Evolutionary conservation across 2,329 filamentous ascomycete genomes (phyloP).

Genomic region (Colletotrichum falcatum): DNA sequence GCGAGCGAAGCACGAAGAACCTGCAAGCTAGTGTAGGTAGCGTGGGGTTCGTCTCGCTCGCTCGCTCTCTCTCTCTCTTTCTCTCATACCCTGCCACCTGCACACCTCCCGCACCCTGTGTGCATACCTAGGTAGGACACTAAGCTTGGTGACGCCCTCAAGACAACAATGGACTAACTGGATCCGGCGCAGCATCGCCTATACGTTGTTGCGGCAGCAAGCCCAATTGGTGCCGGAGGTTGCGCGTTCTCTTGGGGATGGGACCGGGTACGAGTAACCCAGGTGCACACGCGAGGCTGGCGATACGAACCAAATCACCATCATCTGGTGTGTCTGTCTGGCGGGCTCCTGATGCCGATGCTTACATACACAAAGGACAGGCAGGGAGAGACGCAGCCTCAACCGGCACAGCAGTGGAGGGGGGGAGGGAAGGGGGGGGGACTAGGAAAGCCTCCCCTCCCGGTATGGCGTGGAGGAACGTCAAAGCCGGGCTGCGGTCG

Average conservation of each 20-base stretch:
- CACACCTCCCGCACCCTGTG: background rate
- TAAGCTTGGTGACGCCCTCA: too few species aligned
- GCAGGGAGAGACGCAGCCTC: too few species aligned
- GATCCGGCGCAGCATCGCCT: conserved; percentile 24
- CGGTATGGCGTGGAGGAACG: background rate
- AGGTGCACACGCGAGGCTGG: conserved; percentile 11
- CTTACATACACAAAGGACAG: background rate
- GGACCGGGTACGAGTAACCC: background rate
- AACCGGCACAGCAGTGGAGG: too few species aligned
- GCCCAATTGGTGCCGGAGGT: conserved; percentile 4
- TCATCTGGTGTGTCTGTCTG: conserved; percentile 19
- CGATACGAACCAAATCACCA: conserved; percentile 21
- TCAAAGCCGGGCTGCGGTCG: background rate
- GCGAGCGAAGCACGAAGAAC: background rate
- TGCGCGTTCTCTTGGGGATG: background rate
- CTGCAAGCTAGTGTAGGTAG: background rate
- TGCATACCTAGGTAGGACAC: too few species aligned
- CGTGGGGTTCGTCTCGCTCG: background rate
- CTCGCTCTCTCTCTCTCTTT: background rate
- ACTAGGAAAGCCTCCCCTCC: background rate
- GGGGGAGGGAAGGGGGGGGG: too few species aligned
- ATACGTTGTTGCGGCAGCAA: conserved; percentile 11
- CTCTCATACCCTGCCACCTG: background rate
- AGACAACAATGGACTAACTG: conserved; percentile 4
- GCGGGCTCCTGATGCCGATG: background rate